phyloP scores from a whole-genome alignment of 768 basidiomycete species.

The Sporobolomyces pararoseus region DNA sequence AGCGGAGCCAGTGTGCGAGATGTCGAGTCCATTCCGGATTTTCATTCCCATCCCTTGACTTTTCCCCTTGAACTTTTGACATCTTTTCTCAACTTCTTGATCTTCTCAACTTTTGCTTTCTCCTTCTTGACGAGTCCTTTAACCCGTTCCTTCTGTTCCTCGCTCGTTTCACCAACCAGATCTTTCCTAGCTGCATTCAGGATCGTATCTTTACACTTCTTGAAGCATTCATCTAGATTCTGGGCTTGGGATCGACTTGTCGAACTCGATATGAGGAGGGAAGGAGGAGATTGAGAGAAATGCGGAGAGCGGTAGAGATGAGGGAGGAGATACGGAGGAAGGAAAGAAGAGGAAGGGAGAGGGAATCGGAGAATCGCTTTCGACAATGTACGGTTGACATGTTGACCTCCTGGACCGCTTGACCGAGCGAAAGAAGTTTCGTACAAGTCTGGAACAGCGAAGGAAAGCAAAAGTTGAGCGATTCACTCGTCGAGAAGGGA shows the following conservation, averaged over 20 bases:
- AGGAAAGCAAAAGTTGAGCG: background rate
- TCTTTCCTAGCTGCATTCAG: constrained; percentile 28
- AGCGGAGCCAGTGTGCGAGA: too few species aligned
- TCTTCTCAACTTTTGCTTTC: constrained; percentile 10
- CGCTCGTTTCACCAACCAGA: constrained; percentile 37
- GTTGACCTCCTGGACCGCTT: constrained; percentile 42
- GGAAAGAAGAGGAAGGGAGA: constrained; percentile 21
- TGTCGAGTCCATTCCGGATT: too few species aligned
- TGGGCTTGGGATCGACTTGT: constrained; percentile 30
- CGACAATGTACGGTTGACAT: constrained; percentile 44
- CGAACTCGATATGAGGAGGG: constrained; percentile 40
- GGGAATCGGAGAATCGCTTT: constrained; percentile 42
- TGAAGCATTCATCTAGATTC: constrained; percentile 38
- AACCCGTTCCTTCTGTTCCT: constrained; percentile 29
- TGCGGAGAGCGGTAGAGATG: constrained; percentile 27
- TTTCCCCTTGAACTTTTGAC: constrained; percentile 21
- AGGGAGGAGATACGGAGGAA: constrained; percentile 29
- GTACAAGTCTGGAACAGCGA: constrained; percentile 9
- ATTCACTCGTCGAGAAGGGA: background rate
- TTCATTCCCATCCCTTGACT: constrained; percentile 22
- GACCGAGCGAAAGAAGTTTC: constrained; percentile 38
- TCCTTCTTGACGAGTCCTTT: constrained; percentile 20
- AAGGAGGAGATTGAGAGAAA: constrained; percentile 15
- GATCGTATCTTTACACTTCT: constrained; percentile 32
- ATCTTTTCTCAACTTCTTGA: constrained; percentile 23